Percentiles rank a stretch among this genome's conserved stretches.
Conservation (phyloP, 163 green algal genomes). For the Scenedesmus sp. region DNA sequence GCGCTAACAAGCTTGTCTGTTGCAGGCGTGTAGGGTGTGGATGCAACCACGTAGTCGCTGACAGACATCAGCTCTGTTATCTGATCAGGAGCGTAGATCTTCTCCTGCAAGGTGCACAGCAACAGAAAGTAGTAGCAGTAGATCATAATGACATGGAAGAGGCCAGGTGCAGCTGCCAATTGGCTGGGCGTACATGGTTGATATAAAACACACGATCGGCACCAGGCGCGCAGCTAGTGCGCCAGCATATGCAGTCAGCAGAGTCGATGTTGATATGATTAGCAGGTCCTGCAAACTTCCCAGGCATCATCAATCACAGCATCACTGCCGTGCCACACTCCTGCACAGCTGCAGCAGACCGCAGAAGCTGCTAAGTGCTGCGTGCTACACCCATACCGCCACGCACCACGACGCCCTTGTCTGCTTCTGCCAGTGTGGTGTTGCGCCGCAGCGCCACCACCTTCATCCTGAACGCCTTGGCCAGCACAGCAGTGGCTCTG, state of each 20-base stretch:
- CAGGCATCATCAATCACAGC: background rate
- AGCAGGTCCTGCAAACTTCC: too few relatives aligned
- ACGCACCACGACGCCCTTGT: constrained; percentile 69
- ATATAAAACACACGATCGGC: too few relatives aligned
- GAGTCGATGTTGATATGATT: too few relatives aligned
- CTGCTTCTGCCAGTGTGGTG: constrained; percentile 65
- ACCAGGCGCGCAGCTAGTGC: too few relatives aligned
- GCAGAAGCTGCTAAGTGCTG: background rate
- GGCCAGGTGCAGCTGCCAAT: too few relatives aligned
- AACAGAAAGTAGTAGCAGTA: background rate
- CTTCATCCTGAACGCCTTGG: constrained; percentile 77
- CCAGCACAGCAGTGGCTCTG: constrained; percentile 72
- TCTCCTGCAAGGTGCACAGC: constrained; percentile 50
- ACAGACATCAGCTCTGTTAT: constrained; percentile 72
- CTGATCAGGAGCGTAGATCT: constrained; percentile 70
- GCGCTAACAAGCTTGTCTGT: constrained; percentile 79
- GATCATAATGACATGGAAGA: background rate
- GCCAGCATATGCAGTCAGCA: too few relatives aligned
- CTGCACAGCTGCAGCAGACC: background rate
- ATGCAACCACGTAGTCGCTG: constrained; percentile 85
- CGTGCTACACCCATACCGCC: background rate
- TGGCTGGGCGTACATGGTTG: too few relatives aligned
- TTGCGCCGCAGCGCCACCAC: constrained; percentile 78
- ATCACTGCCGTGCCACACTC: background rate
- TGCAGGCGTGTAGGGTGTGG: constrained; percentile 75